These are phyloP conservation scores for Microcos paniculata DNA, from an alignment of 345 rosid species.

Conservation along the genomic window DNA sequence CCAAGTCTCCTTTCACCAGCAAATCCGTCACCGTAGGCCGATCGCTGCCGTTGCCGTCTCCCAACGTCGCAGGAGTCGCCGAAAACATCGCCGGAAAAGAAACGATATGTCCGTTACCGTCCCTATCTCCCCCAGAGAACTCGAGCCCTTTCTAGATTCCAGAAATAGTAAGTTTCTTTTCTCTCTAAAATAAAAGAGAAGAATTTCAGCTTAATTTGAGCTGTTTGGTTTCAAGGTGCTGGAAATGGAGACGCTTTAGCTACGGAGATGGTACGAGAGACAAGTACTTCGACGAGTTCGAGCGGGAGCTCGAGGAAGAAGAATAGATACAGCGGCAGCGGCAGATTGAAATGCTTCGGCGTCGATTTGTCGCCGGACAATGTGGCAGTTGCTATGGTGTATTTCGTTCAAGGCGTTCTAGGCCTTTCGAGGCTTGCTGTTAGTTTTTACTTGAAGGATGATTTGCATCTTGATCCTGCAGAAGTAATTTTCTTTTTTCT, in stretches of 20 bases:
- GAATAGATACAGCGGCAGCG: constrained; percentile 29
- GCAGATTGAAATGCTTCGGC: constrained; percentile 48
- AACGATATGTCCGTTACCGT: constrained; percentile 34
- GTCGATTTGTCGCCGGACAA: constrained; percentile 92
- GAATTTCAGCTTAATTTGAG: not conserved
- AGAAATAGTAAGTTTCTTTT: constrained; percentile 34
- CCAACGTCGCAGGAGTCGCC: constrained; percentile 22
- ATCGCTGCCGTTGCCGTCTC: constrained; percentile 8
- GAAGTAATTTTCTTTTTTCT: constrained; percentile 54
- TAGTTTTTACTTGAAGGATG: constrained; percentile 89
- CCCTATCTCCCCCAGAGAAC: constrained; percentile 34
- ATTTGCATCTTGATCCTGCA: constrained; percentile 96
- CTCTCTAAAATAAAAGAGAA: not conserved
- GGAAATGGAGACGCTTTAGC: constrained; percentile 53
- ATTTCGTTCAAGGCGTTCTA: constrained; percentile 98
- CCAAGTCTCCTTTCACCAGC: not conserved
- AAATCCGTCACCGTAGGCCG: not conserved
- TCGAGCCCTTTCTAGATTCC: constrained; percentile 43
- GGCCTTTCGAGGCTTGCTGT: constrained; percentile 94
- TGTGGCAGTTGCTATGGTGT: constrained; percentile 94
- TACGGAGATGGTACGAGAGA: constrained; percentile 41
- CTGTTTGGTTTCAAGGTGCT: constrained; percentile 31
- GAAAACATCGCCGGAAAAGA: constrained; percentile 19
- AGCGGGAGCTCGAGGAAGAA: constrained; percentile 25
- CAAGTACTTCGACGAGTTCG: constrained; percentile 22